Base-by-base conservation (phyloP, 2,329 filamentous ascomycete genomes). In the Xylaria sp. region DNA sequence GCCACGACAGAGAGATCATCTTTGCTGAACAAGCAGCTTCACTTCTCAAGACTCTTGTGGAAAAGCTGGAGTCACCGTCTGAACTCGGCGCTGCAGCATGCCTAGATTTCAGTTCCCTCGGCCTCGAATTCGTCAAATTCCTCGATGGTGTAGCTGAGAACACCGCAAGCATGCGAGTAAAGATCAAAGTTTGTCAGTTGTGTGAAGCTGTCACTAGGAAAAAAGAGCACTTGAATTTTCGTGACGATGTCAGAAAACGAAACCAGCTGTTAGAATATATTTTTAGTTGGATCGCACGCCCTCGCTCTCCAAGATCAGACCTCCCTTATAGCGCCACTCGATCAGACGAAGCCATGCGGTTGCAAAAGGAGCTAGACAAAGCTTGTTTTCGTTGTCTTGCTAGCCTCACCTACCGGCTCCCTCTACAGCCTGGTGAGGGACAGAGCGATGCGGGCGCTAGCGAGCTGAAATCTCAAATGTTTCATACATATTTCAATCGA, bases 401-500 rank as follows among this genome's bases (percentile, higher is more conserved):
- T 3, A 86, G 87, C 66, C 78, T 90, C 25, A 89, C 88, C 0
- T 89, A 86, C 70, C 84, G 87, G 10, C 77, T 90, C 4, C 87
- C 88, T 15, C 76, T 90, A 13, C 88, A 90, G 66, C 86, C 87
- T 1, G 82, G 83, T 1, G 87, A 90, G 54, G 85, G 84, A 4
- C 86, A 88, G 66, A 86, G 81, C 11, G 88, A 90, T 74, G 87
- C 85, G 1, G 85, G 87, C 44, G 87, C 85, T 54, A 89, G 86
- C 66, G 88, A 90, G 72, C 80, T 88, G 54, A 90, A 90, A 71
- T 88, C 86, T 0, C 85, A 90, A 68, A 87, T 90, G 83, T 90
- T 90, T 69, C 86, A 89, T 63, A 86, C 84, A 6, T 90, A 90
- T 72, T 90, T 90, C 75, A 90, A 88, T 64, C 81, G 87, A 7